Conservation (phyloP, 257 asterid genomes). For the Gynochthodes officinalis region DNA sequence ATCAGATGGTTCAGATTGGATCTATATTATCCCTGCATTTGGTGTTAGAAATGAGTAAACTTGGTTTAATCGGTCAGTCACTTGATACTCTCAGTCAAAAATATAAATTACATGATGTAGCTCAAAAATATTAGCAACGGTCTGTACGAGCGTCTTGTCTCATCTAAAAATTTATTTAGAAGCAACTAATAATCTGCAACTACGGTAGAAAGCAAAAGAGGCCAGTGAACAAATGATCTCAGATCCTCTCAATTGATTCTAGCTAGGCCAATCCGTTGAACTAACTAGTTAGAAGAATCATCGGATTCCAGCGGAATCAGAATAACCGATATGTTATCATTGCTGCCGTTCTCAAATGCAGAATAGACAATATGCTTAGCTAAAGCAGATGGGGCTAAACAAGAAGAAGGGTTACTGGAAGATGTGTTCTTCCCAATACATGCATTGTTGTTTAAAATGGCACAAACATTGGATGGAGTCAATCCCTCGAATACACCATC, state of each 20-base stretch:
- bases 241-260: neutral
- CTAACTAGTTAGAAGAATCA: slow-evolving; percentile 1
- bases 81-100: too few species aligned
- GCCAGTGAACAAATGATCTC: neutral
- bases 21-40: too few species aligned
- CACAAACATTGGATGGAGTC: slow-evolving; percentile 55
- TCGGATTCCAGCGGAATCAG: slow-evolving; percentile 27
- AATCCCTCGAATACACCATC: slow-evolving; percentile 70
- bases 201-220: neutral
- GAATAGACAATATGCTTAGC: slow-evolving; percentile 39
- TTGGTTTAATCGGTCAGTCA: too few species aligned
- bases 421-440: slow-evolving; percentile 10
- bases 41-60: too few species aligned
- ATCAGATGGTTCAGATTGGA: too few species aligned
- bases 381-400: slow-evolving; percentile 35
- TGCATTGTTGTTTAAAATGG: slow-evolving; percentile 21
- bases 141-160: too few species aligned
- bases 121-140: too few species aligned
- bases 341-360: slow-evolving; percentile 59
- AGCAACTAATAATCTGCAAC: neutral
- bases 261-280: neutral
- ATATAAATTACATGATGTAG: too few species aligned
- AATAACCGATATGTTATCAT: slow-evolving; percentile 65
- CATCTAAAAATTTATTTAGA: neutral
- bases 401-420: slow-evolving; percentile 13